These are phyloP conservation scores for Vickermania spadyakhi DNA, from an alignment of 208 protist species.

Conservation along the genomic window DNA sequence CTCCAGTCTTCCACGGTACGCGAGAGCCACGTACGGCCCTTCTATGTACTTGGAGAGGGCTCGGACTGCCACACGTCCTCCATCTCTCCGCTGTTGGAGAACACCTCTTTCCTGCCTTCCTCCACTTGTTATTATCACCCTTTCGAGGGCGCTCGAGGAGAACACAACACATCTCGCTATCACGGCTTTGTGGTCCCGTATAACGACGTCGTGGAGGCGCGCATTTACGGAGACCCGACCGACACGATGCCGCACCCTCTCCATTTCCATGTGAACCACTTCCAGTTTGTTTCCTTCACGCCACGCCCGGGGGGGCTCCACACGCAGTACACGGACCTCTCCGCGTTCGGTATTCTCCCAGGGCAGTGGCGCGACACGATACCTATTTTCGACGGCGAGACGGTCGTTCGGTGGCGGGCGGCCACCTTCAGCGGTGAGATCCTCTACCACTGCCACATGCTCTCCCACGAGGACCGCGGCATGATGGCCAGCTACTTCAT, in stretches of 20 bases:
- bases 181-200: slow-evolving; percentile 64
- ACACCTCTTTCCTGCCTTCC: slow-evolving; percentile 19
- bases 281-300: slow-evolving; percentile 62
- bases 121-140: slow-evolving; percentile 52
- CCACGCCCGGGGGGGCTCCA: slow-evolving; percentile 56
- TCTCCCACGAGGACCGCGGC: slow-evolving; percentile 71
- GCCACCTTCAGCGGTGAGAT: slow-evolving; percentile 70
- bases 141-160: slow-evolving; percentile 42
- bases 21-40: slow-evolving; percentile 12
- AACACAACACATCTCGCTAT: slow-evolving; percentile 17
- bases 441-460: slow-evolving; percentile 77
- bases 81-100: not conserved
- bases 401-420: slow-evolving; percentile 70
- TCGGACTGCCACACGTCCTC: slow-evolving; percentile 26
- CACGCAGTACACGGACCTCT: slow-evolving; percentile 50
- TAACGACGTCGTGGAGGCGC: slow-evolving; percentile 43
- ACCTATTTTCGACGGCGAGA: slow-evolving; percentile 78
- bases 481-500: slow-evolving; percentile 85
- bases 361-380: slow-evolving; percentile 78
- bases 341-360: slow-evolving; percentile 44
- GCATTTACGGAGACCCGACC: slow-evolving; percentile 59
- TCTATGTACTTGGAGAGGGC: slow-evolving; percentile 69
- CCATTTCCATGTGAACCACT: slow-evolving; percentile 85
- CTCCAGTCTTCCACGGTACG: slow-evolving; percentile 4
- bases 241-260: slow-evolving; percentile 68